These are phyloP conservation scores for Tetracentron sinense DNA, from an alignment of 164 flowering plant genomes.

Conservation along the genomic window DNA sequence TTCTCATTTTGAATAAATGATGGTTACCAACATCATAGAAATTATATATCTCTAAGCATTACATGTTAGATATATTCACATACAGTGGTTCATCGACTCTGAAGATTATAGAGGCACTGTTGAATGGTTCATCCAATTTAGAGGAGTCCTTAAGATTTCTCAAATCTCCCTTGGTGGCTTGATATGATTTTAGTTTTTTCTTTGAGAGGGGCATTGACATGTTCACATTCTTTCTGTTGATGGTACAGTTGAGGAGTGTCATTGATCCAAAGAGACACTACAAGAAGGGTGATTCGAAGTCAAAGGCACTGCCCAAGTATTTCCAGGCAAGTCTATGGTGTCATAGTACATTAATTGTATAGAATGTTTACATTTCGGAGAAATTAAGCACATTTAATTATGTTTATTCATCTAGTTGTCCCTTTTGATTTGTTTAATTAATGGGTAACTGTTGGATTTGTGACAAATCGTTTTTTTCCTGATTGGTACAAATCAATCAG, in stretches of 20 bases:
- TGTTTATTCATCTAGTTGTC: neutral
- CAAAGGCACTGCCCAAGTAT: constrained; percentile 70
- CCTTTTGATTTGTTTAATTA: neutral
- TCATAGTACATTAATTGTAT: neutral
- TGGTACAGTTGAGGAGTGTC: constrained; percentile 59
- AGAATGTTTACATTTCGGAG: neutral
- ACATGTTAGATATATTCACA: too few relatives aligned
- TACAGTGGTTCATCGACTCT: too few relatives aligned
- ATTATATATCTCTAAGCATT: too few relatives aligned
- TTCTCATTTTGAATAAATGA: too few relatives aligned
- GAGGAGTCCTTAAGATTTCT: neutral
- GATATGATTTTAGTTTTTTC: neutral
- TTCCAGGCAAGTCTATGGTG: constrained; percentile 55
- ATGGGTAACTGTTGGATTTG: neutral
- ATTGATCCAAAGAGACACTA: constrained; percentile 92
- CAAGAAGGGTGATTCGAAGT: constrained; percentile 71
- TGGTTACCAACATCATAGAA: too few relatives aligned
- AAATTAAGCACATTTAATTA: neutral
- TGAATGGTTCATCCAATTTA: too few relatives aligned
- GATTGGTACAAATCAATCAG: too few relatives aligned
- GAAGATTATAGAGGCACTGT: too few relatives aligned
- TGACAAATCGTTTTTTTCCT: too few relatives aligned
- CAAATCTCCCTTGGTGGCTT: neutral
- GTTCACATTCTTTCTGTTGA: neutral
- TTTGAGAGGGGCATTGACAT: neutral